Conservation (phyloP, 208 protist genomes). For the Wallacemonas sp. region DNA sequence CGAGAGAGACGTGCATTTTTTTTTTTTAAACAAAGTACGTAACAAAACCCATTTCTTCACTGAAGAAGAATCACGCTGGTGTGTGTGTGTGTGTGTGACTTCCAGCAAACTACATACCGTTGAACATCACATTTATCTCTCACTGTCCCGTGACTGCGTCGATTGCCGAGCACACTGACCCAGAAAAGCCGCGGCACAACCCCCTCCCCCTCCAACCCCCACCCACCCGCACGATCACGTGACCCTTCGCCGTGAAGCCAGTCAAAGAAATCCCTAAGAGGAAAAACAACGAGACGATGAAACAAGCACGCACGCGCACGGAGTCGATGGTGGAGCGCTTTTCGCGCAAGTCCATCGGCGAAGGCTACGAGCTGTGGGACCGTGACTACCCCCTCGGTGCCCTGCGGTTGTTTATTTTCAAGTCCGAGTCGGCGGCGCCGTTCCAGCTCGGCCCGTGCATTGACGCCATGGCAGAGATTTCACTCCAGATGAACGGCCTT, state of each 20-base stretch:
- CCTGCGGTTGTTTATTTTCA: conserved; percentile 88
- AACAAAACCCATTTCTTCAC: not conserved
- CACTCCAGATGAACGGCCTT: conserved; percentile 67
- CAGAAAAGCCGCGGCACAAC: no score
- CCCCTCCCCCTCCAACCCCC: no score
- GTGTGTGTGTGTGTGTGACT: conserved; percentile 16
- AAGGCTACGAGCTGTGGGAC: conserved; percentile 90
- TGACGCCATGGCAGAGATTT: conserved; percentile 79
- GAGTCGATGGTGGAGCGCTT: conserved; percentile 89
- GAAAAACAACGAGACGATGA: conserved; percentile 39
- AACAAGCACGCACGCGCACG: conserved; percentile 66
- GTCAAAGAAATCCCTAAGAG: not conserved
- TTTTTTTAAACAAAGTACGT: not conserved
- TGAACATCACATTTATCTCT: not conserved
- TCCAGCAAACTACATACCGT: conserved; percentile 1
- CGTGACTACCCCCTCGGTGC: conserved; percentile 84
- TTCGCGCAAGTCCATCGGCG: conserved; percentile 80
- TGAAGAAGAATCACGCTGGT: not conserved
- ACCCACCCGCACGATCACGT: no score
- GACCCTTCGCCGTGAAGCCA: no score
- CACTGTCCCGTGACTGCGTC: no score
- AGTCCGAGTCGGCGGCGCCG: conserved; percentile 79
- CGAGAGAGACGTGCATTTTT: no score
- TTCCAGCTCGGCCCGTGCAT: conserved; percentile 85
- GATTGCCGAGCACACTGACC: no score